Evolutionary conservation across 2,329 filamentous ascomycete species (phyloP), one percentile per base, ranked within the genome.

Genomic region (Phyllachora maydis): DNA sequence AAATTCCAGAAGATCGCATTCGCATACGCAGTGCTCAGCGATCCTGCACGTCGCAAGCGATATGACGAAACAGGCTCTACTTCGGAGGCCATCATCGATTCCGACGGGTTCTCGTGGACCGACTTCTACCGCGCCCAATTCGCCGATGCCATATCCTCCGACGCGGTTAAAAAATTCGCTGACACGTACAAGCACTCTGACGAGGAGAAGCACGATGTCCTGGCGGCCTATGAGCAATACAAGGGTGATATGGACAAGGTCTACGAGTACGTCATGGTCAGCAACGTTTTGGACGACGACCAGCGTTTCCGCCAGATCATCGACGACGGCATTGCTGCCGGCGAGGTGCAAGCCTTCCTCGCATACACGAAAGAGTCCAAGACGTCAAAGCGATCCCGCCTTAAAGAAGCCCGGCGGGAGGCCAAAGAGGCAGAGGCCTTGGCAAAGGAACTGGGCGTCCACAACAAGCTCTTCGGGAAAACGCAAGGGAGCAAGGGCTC

Each of bases 51-150:
- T 25, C 76, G 88, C 35, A 69, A 70, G 36, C 76, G 79, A 28
- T 98, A 92, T 53, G 85, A 98, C 42, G 59, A 64, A 25, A 95
- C 85, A 0, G 88, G 88, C 26, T 88, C 75, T 26, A 95, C 83
- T 1, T 68, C 77, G 8, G 83, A 93, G 41, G 72, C 69, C 6
- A 65, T 91, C 12, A 62, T 73, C 16, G 74, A 81, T 41, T 62
- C 65, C 4, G 71, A 78, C 28, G 76, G 73, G 25, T 98, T 95
- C 52, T 66, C 79, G 54, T 98, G 88, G 88, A 59, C 65, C 25
- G 72, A 77, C 22, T 98, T 82, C 54, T 98, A 90, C 56, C 67
- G 71, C 26, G 69, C 74, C 32, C 82, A 92, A 37, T 92, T 73
- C 45, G 65, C 65, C 23, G 72, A 83, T 27, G 60, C 79, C 14